Percentiles rank a stretch among this genome's conserved stretches.
These are phyloP conservation scores for Williopsis jadinii DNA, from an alignment of 1,139 yeast genomes.

Conservation along the genomic window DNA sequence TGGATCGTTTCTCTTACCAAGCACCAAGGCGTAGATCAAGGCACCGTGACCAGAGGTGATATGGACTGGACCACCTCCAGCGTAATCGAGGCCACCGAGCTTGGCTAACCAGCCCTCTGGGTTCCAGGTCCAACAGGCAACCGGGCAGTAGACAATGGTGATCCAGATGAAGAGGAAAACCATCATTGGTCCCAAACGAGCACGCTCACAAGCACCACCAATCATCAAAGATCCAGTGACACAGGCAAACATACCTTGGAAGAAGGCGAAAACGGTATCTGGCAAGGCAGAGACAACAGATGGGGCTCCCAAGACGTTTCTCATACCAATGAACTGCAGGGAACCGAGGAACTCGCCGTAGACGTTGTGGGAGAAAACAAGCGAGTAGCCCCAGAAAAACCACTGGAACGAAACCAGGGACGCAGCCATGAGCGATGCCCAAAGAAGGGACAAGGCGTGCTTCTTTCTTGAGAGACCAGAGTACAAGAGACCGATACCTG, in stretches of 20 bases:
- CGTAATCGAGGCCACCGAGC: slow-evolving; percentile 87
- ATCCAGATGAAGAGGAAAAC: slow-evolving; percentile 88
- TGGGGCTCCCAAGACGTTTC: slow-evolving; percentile 77
- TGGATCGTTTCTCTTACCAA: slow-evolving; percentile 91
- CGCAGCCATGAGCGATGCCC: slow-evolving; percentile 92
- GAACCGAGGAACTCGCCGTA: slow-evolving; percentile 70
- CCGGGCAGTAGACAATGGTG: slow-evolving; percentile 92
- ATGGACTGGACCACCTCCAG: slow-evolving; percentile 99
- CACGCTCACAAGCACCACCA: slow-evolving; percentile 97
- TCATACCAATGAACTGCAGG: slow-evolving; percentile 71
- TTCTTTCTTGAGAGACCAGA: slow-evolving; percentile 89
- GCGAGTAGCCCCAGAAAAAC: slow-evolving; percentile 97
- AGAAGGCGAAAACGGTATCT: slow-evolving; percentile 79
- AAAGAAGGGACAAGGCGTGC: slow-evolving; percentile 81
- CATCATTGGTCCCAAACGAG: slow-evolving; percentile 96
- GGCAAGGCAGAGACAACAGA: slow-evolving; percentile 63
- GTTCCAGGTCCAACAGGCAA: slow-evolving; percentile 98
- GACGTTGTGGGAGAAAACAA: slow-evolving; percentile 70
- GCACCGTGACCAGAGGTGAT: slow-evolving; percentile 94
- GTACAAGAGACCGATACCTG: slow-evolving; percentile 87
- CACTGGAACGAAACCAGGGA: slow-evolving; percentile 83
- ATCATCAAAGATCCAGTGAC: slow-evolving; percentile 89
- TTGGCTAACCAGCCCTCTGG: slow-evolving; percentile 78
- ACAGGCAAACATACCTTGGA: slow-evolving; percentile 95
- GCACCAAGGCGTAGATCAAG: slow-evolving; percentile 78